These are phyloP conservation scores for Ogataea henricii DNA, from an alignment of 805 yeast genomes.

Conservation along the genomic window DNA sequence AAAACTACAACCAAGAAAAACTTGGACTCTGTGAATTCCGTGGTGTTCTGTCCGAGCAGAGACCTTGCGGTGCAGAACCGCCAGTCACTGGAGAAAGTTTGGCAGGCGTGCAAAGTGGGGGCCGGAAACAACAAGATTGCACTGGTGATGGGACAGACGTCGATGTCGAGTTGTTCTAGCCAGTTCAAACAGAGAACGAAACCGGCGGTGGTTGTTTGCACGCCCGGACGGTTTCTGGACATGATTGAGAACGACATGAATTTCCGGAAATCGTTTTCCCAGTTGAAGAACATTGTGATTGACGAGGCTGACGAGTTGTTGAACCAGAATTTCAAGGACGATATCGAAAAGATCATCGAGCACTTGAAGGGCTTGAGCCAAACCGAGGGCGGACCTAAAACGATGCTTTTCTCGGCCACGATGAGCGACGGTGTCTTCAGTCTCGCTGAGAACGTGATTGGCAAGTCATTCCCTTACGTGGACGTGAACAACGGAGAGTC, in stretches of 20 bases:
- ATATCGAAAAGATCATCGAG: constrained; percentile 58
- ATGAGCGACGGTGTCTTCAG: constrained; percentile 65
- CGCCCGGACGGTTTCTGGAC: constrained; percentile 85
- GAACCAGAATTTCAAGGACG: constrained; percentile 76
- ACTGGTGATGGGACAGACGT: constrained; percentile 70
- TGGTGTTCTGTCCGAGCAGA: constrained; percentile 86
- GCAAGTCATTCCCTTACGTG: constrained; percentile 54
- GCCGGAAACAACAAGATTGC: constrained; percentile 38
- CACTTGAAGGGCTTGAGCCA: constrained; percentile 38
- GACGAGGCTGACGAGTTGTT: constrained; percentile 92
- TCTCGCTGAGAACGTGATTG: constrained; percentile 64
- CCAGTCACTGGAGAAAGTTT: constrained; percentile 57
- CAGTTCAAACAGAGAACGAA: constrained; percentile 31
- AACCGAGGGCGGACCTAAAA: constrained; percentile 49
- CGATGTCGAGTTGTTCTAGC: constrained; percentile 31
- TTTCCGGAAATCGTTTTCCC: constrained; percentile 48
- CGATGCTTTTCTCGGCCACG: constrained; percentile 87
- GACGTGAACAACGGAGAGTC: constrained; percentile 76
- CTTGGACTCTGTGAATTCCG: constrained; percentile 49
- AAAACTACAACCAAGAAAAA: constrained; percentile 25
- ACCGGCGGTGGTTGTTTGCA: constrained; percentile 75
- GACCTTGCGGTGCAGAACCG: constrained; percentile 85
- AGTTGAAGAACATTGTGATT: constrained; percentile 65
- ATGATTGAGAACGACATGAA: constrained; percentile 49
- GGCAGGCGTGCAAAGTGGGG: constrained; percentile 20